A percentile compares a stretch with the other conserved stretches of the same genome.
These are phyloP conservation scores for Monosporozyma siamensis DNA, from an alignment of 805 yeast species.

Conservation along the genomic window DNA sequence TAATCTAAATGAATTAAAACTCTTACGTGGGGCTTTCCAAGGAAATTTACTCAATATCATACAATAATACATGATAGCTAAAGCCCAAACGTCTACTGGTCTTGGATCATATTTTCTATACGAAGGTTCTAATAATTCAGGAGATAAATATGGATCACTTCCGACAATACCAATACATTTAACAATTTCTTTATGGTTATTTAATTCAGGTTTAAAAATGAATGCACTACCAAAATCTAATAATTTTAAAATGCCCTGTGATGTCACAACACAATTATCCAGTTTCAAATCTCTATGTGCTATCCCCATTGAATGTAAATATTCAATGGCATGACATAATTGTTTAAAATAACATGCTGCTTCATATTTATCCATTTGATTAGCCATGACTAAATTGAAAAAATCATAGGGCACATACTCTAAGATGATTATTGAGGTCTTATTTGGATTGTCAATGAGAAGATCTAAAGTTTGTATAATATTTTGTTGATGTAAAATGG, in stretches of 20 bases:
- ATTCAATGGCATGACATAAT: conserved; percentile 61
- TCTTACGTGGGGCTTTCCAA: conserved; percentile 82
- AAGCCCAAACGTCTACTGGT: conserved; percentile 85
- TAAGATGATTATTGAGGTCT: conserved; percentile 62
- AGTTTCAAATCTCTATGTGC: conserved; percentile 90
- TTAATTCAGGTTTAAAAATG: conserved; percentile 50
- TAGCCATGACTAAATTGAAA: conserved; percentile 87
- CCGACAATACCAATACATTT: conserved; percentile 84
- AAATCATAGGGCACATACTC: conserved; percentile 89
- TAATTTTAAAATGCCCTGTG: conserved; percentile 67
- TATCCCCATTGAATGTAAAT: conserved; percentile 71
- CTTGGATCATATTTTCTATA: conserved; percentile 64
- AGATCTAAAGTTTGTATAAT: conserved; percentile 75
- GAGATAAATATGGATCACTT: conserved; percentile 91
- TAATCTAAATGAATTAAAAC: conserved; percentile 66
- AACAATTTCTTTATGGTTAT: conserved; percentile 47
- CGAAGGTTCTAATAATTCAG: conserved; percentile 57
- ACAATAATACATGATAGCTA: conserved; percentile 87
- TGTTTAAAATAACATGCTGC: conserved; percentile 77
- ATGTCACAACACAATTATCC: conserved; percentile 83
- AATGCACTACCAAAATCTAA: conserved; percentile 94
- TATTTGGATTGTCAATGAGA: conserved; percentile 24
- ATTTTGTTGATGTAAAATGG: conserved; percentile 67
- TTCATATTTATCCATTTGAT: conserved; percentile 62
- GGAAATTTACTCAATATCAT: conserved; percentile 83